Evolutionary conservation across 352 stramenopile species (phyloP), one percentile per base, ranked within the genome.

Genomic region (Phytophthora cryptogea): DNA sequence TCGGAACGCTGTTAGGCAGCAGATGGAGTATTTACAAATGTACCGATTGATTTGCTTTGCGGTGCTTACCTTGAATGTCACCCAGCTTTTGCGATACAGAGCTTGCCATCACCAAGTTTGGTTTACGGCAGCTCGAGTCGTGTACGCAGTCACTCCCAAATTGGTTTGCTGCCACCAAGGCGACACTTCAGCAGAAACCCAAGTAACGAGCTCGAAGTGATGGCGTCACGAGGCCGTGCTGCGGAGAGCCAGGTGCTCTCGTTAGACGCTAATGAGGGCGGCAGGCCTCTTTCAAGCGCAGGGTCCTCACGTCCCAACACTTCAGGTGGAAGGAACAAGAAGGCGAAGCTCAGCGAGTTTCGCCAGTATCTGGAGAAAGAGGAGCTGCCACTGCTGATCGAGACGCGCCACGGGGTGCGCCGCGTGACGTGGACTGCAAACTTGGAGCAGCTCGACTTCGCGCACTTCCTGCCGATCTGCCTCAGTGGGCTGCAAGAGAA

Each of bases 401-500:
- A 81, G 55, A 77, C 70, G 11, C 59, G 47, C n/a, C 60, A 72
- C 23, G 70, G 66, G 43, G 64, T 59, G 16, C 82, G 80, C 11
- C 70, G 70, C 17, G 75, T 90, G 47, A 66, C 72, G 26, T 93
- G 84, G 82, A 88, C 68, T 10, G 49, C 72, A 14, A 76, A 74
- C 46, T 70, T 90, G 43, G 68, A 86, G 45, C 56, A 59, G 37
- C 68, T 89, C 9, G 80, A 90, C 47, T 83, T 89, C 35, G 58
- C 65, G 16, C 80, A 90, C 58, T 81, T 88, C 47, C 59, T 93
- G 44, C 82, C 82, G 3, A 78, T 93, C n/a, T 93, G 82, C 43
- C 41, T 92, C 32, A 79, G 73, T 28, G 84, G 84, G 7, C 64
- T 93, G n/a, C 80, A 90, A 54, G 82, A 93, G 30, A 36, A 58